Evolutionary conservation across 345 rosid genomes (phyloP), one percentile per base, ranked within the genome.

Genomic region (Nephelium lappaceum): DNA sequence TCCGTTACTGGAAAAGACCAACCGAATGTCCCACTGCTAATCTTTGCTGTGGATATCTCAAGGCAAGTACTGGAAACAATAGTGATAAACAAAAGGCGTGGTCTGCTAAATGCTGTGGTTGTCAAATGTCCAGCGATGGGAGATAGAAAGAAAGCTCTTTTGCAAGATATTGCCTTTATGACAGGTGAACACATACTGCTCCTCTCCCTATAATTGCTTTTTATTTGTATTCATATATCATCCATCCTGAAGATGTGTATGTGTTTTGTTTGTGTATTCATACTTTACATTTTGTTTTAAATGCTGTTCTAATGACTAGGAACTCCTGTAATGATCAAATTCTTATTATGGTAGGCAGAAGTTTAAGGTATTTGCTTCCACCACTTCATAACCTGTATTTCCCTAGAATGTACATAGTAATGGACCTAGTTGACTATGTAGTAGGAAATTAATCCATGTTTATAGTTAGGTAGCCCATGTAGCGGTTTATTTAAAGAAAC

Each of bases 91-190:
- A 95, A 89, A 90, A 84, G 71, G 79, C 88, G 84, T 80, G 97
- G 99, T 76, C 51, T 91, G 75, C 77, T 95, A 71, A 92, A 88
- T 81, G 97, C 93, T 77, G 97, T 93, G 78, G 95, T 88, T 74
- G 95, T 93, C 53, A 89, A 92, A 81, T 88, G 95, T 83, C 98
- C 96, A 4, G 96, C 97, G 72, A 81, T 86, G 82, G 84, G 84
- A 71, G 95, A 91, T 58, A 89, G 93, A 25, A 93, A 90, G 85
- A 93, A 92, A 84, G 96, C 96, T 77, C 53, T 92, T 74, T 89
- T 93, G 87, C 97, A 92, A 86, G 98, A 95, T 80, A 90, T 95
- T 81, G 97, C 97, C 73, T 88, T 91, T 78, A 80, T 87, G 94
- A 90, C 98, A 89, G 93, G 98, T 92, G 73, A 85, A 43, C 16